Base-by-base conservation (phyloP, 805 yeast species). In the Yarrowia deformans region DNA sequence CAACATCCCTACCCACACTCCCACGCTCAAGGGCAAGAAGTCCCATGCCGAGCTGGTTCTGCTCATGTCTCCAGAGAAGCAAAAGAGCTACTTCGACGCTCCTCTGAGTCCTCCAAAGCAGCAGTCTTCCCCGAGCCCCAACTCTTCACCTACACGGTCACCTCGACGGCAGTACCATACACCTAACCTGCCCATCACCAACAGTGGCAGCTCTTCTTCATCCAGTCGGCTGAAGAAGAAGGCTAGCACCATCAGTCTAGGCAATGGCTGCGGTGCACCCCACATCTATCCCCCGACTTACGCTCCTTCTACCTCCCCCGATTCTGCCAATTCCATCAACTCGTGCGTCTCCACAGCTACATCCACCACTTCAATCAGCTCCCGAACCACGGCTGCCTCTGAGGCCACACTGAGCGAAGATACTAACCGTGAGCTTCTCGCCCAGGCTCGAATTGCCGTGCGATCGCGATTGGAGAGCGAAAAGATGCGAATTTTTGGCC, bases 401-500 rank as follows among this genome's bases (percentile, higher is more conserved):
- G 52, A 54, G 46, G 37, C 66, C 43, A 52, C 72, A 4, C 64
- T 71, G 14, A 56, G 70, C 23, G 74, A 72, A 16, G 71, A 67
- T 23, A 60, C 69, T 19, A 69, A 70, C 37, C 69, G 69, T 13
- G 75, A 74, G 48, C 55, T 72, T 42, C 56, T 72, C 64, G 70
- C 70, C n/a, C 75, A 74, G 52, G 74, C 76, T 4, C 71, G 75
- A 14, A 48, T 70, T 14, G 76, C 76, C 8, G 76, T 74, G 23
- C 49, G 67, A 39, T 50, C 71, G n/a, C 58, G 74, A 18, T 68
- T 74, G 29, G 72, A 72, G 43, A 58, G 72, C 18, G 76, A 74
- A 67, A 69, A 68, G 43, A 63, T 63, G 68, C 34, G 68, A 8
- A 60, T 60, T 34, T 60, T 60, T 37, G 66, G 66, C 52, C 66